Base-by-base conservation (phyloP, 1,284 basidiomycete species). In the Stereum hirsutum region DNA sequence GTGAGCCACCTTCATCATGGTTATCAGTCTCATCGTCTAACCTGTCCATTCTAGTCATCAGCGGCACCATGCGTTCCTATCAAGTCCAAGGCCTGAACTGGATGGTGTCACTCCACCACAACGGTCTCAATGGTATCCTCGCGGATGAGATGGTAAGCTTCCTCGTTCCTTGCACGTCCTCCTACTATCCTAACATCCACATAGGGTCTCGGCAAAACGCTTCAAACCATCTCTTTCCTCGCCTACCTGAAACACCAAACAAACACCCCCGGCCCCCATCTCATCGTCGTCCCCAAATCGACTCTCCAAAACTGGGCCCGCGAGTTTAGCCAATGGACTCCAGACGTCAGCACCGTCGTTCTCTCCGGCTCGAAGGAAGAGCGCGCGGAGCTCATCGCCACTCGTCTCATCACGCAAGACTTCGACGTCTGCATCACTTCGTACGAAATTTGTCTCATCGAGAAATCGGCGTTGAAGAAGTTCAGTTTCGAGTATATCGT, bases 401-500 rank as follows among this genome's bases (percentile, higher is more conserved):
- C 75, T 31, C 73, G 80, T 3, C 78, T 99, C 35, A 75, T 99
- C 14, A 75, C 89, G 0, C 85, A 90, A 62, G 79, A 95, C 55
- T 98, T 99, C 56, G 88, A 98, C 61, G 83, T 97, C 45, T 87
- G 92, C 62, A 85, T 99, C 63, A 97, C 96, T 1, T 91, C 92
- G 1, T 99, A 99, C 68, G 96, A 99, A 62, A 89, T 99, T 55
- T 97, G 93, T 60, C 75, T 99, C 47, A 90, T 96, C 54, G 96
- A 99, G 59, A 93, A 94, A 66, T 75, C 79, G 21, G 77, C 87
- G 0, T 74, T 99, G 53, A 93, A 90, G 65, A 96, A 95, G 63
- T 90, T 98, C 57, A 88, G 86, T 0, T 99, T 97, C 73, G 91
- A 96, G 65, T 99, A 99, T 66, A 98, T 99, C 62, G 77, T 92